A percentile compares a stretch with the other conserved stretches of the same genome.
Evolutionary conservation across 805 yeast species (phyloP).

Genomic region (Yarrowia sp.): DNA sequence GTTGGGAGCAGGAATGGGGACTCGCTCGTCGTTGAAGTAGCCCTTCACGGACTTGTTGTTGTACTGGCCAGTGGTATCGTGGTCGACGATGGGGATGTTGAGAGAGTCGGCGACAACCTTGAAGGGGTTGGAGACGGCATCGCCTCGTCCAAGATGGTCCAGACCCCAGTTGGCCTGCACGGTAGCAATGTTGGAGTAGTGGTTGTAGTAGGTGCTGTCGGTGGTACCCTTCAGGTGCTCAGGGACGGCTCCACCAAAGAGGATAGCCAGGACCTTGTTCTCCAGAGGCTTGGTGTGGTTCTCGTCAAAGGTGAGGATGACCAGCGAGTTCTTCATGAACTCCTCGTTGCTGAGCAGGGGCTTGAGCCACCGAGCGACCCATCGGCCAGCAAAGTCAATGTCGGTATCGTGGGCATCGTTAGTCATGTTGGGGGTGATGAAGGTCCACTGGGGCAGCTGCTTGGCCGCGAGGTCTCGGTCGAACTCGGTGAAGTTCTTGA

Average conservation of each 20-base stretch:
- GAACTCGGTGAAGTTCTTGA: constrained; percentile 50
- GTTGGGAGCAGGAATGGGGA: constrained; percentile 3
- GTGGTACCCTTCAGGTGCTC: constrained; percentile 44
- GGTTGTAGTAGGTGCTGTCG: constrained; percentile 51
- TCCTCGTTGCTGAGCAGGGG: constrained; percentile 47
- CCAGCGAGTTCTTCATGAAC: constrained; percentile 48
- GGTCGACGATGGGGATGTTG: constrained; percentile 8
- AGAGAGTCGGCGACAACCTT: constrained; percentile 44
- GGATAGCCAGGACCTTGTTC: constrained; percentile 48
- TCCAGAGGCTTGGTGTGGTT: constrained; percentile 45
- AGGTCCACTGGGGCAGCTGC: constrained; percentile 51
- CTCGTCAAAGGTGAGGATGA: constrained; percentile 53
- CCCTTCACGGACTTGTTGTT: constrained; percentile 1
- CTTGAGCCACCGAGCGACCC: constrained; percentile 47
- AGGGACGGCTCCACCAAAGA: constrained; percentile 51
- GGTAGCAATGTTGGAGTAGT: constrained; percentile 52
- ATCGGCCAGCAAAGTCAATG: constrained; percentile 47
- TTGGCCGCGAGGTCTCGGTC: constrained; percentile 43
- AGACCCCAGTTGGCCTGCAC: constrained; percentile 53
- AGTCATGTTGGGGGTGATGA: constrained; percentile 55
- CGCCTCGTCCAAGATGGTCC: constrained; percentile 51
- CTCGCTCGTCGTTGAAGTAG: constrained; percentile 10
- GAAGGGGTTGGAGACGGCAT: constrained; percentile 52
- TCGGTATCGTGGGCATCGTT: constrained; percentile 54
- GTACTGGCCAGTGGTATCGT: constrained; percentile 3